Conservation (phyloP, 2,329 filamentous ascomycete genomes). For the Sarocladium kiliense region DNA sequence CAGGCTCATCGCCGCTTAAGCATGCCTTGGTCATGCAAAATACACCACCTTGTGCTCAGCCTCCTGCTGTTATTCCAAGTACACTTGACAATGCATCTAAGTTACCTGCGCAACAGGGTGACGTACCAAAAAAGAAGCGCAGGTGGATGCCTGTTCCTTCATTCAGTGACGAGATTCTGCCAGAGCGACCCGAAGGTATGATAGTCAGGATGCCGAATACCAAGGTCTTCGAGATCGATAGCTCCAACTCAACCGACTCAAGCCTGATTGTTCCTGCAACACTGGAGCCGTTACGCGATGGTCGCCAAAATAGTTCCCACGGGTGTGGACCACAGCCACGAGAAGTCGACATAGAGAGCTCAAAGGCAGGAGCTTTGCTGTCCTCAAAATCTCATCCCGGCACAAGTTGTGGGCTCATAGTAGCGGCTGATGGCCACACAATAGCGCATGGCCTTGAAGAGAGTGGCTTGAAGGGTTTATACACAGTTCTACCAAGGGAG, state of each 20-base stretch:
- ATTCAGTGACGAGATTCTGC: neutral
- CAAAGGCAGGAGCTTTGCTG: too few relatives aligned
- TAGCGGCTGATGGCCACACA: too few relatives aligned
- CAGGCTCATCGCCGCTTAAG: neutral
- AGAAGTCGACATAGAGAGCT: too few relatives aligned
- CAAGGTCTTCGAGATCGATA: conserved; percentile 8
- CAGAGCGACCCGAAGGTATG: neutral
- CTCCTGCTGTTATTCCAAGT: conserved; percentile 12
- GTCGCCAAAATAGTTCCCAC: neutral
- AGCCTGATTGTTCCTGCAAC: conserved; percentile 9
- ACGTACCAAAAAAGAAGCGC: neutral
- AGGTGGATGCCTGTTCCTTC: neutral
- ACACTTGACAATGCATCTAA: conserved; percentile 9
- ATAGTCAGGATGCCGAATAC: conserved; percentile 5
- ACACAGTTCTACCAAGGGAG: too few relatives aligned
- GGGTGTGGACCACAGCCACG: neutral
- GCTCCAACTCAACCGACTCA: conserved; percentile 7
- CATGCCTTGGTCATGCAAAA: conserved; percentile 6
- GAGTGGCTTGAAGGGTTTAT: too few relatives aligned
- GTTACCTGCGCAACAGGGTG: neutral
- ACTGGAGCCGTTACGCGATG: neutral
- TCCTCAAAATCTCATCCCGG: too few relatives aligned
- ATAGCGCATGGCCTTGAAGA: too few relatives aligned
- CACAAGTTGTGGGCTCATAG: too few relatives aligned
- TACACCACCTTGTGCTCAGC: conserved; percentile 20